A percentile compares a stretch with the other conserved stretches of the same genome.
Evolutionary conservation across 2,329 filamentous ascomycete species (phyloP).

Genomic region (Hypoxylon sp.): DNA sequence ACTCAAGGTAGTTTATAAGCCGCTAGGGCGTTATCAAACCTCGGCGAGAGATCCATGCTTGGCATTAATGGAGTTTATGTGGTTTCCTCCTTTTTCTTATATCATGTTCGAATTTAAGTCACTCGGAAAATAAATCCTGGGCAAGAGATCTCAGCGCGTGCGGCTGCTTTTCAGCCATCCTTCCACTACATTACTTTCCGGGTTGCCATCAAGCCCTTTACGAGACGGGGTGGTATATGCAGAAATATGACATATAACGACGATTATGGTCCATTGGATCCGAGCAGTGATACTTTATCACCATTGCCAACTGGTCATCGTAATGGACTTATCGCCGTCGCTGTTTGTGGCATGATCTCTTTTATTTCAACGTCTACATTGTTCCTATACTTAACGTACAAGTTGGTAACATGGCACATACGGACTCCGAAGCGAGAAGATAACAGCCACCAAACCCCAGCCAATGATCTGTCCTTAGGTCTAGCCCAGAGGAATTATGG

Average conservation of each 20-base stretch:
- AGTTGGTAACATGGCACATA: constrained; percentile 56
- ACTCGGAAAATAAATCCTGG: constrained; percentile 25
- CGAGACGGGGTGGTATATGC: not conserved
- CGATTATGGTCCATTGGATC: constrained; percentile 32
- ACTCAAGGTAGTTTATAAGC: constrained; percentile 3
- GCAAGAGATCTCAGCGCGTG: not conserved
- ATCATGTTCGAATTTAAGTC: not conserved
- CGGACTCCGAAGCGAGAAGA: constrained; percentile 43
- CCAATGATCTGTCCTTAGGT: constrained; percentile 42
- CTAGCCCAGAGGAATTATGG: constrained; percentile 45
- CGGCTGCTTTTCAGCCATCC: constrained; percentile 10
- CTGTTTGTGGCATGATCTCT: constrained; percentile 57
- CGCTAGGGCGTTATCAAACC: constrained; percentile 15
- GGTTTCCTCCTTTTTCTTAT: constrained; percentile 7
- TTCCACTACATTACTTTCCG: not conserved
- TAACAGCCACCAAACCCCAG: constrained; percentile 29
- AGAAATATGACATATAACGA: constrained; percentile 32
- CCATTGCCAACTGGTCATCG: constrained; percentile 56
- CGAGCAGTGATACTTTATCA: constrained; percentile 49
- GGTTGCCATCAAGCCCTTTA: not conserved
- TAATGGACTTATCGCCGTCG: constrained; percentile 58
- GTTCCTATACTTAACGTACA: constrained; percentile 56
- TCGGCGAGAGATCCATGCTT: constrained; percentile 26
- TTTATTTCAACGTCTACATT: constrained; percentile 56
- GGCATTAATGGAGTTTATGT: constrained; percentile 10